These are phyloP conservation scores for Albophoma yamanashiensis DNA, from an alignment of 2,329 filamentous ascomycete genomes.

Conservation along the genomic window DNA sequence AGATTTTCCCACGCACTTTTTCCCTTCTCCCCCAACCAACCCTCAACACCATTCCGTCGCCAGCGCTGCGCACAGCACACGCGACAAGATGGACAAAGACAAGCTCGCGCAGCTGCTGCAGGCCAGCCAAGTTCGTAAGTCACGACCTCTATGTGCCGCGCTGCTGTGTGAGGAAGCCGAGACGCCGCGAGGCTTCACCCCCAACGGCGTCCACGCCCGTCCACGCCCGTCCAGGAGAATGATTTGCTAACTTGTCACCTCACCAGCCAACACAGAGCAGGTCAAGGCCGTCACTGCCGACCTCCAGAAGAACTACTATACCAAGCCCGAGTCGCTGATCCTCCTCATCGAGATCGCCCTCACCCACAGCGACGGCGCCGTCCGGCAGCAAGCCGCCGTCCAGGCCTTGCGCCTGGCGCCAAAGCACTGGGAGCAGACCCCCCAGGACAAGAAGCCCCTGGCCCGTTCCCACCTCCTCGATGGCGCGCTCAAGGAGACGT, in stretches of 20 bases:
- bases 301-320: constrained; percentile 90
- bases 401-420: constrained; percentile 73
- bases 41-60: neutral
- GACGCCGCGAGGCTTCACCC: neutral
- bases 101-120: constrained; percentile 80
- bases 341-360: constrained; percentile 82
- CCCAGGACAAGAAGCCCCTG: constrained; percentile 64
- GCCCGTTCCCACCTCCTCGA: constrained; percentile 78
- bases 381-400: constrained; percentile 85
- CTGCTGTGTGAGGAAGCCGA: neutral
- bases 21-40: neutral
- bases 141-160: neutral
- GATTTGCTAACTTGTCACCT: constrained; percentile 3
- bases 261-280: constrained; percentile 71
- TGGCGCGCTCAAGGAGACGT: constrained; percentile 69
- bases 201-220: no score
- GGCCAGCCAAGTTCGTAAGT: constrained; percentile 78
- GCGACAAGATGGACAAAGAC: constrained; percentile 39
- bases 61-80: neutral
- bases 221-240: neutral
- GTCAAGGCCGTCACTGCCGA: constrained; percentile 85
- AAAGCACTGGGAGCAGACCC: constrained; percentile 75
- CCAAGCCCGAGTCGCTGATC: constrained; percentile 70
- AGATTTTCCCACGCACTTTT: neutral
- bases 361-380: constrained; percentile 58